Conservation (phyloP, 2,329 filamentous ascomycete genomes). For the Parasarocladium wereldwijsianum region DNA sequence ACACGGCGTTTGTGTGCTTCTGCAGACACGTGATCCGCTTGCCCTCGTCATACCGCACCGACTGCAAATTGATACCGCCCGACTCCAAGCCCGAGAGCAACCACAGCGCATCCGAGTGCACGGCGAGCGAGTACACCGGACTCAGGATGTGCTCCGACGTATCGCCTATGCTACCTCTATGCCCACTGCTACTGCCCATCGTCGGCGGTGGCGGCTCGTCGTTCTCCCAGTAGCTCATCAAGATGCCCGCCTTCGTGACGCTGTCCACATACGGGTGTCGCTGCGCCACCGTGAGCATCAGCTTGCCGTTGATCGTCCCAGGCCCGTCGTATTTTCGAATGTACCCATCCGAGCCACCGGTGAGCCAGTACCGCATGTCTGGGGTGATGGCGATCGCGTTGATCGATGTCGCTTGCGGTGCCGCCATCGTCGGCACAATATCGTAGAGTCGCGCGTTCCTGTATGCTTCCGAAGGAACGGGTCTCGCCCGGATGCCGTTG, state of each 20-base stretch:
- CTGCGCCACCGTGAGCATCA: conserved; percentile 87
- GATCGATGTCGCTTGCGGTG: conserved; percentile 88
- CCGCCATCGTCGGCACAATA: conserved; percentile 92
- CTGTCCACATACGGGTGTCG: conserved; percentile 94
- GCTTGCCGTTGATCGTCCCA: conserved; percentile 87
- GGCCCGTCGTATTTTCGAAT: conserved; percentile 95
- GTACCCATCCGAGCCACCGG: conserved; percentile 85
- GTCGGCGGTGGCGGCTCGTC: conserved; percentile 50
- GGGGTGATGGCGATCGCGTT: conserved; percentile 86
- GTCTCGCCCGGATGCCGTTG: conserved; percentile 20
- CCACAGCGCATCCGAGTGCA: conserved; percentile 84
- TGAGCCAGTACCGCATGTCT: conserved; percentile 91
- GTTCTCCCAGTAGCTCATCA: conserved; percentile 98
- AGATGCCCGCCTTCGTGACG: conserved; percentile 83
- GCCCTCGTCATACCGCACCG: conserved; percentile 86
- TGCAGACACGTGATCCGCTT: conserved; percentile 72
- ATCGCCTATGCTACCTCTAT: too few species aligned
- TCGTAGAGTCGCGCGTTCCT: conserved; percentile 61
- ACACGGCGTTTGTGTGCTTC: conserved; percentile 82
- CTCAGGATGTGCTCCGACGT: conserved; percentile 54
- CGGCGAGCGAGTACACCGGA: conserved; percentile 85
- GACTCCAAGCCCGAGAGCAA: conserved; percentile 80
- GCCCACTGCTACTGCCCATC: too few species aligned
- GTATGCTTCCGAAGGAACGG: conserved; percentile 3
- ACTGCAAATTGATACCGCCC: conserved; percentile 84